A percentile compares a stretch with the other conserved stretches of the same genome.
Evolutionary conservation across 495 filamentous ascomycete species (phyloP).

Genomic region (Penicillium alfredii): DNA sequence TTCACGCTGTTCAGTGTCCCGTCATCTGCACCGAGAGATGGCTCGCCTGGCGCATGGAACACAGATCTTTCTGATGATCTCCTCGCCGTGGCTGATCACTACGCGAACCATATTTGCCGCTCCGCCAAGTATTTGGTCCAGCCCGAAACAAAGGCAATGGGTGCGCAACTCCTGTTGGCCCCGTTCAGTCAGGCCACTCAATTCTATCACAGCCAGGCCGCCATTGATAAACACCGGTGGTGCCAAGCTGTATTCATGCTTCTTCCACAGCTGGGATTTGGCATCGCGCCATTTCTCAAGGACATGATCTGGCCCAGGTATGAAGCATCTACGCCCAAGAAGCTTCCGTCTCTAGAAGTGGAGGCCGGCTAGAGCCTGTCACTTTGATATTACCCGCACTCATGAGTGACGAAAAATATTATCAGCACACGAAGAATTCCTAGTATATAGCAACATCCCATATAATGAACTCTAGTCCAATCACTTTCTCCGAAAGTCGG

Average conservation of each 20-base stretch:
- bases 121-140: slow-evolving; percentile 16
- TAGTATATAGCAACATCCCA: no score
- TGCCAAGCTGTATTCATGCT: slow-evolving; percentile 15
- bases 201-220: slow-evolving; percentile 14
- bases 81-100: slow-evolving; percentile 13
- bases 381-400: no score
- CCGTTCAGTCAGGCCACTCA: slow-evolving; percentile 19
- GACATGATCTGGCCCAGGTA: slow-evolving; percentile 23
- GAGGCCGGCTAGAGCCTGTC: no score
- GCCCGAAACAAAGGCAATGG: slow-evolving; percentile 19
- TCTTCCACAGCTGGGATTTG: slow-evolving; percentile 13
- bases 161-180: slow-evolving; percentile 15
- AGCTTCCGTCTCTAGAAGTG: no score
- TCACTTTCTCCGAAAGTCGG: no score
- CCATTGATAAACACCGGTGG: slow-evolving; percentile 17
- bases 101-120: slow-evolving; percentile 17
- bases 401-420: no score
- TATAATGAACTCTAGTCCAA: no score
- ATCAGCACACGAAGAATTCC: no score
- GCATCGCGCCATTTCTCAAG: slow-evolving; percentile 18
- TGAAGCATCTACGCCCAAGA: no score
- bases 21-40: neutral
- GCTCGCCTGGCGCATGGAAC: neutral
- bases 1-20: slow-evolving; percentile 2
- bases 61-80: slow-evolving; percentile 4